Conservation (phyloP, 2,329 filamentous ascomycete species). For the Trichoderma harzianum region DNA sequence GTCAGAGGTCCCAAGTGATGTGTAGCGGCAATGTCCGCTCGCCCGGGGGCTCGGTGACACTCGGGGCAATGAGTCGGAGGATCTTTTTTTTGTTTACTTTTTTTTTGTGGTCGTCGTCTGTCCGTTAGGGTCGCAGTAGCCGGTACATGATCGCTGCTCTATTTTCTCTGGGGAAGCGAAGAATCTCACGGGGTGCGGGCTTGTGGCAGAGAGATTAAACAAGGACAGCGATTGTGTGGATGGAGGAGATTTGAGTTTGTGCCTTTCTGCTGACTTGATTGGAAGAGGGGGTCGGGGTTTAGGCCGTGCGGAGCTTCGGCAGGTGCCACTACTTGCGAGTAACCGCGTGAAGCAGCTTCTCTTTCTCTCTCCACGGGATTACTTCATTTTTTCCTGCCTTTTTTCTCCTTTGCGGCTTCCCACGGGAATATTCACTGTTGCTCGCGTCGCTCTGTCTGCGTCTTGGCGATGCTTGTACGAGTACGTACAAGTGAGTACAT, state of each 20-base stretch:
- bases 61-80: constrained; percentile 16
- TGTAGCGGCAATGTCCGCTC: constrained; percentile 4
- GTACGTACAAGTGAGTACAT: neutral
- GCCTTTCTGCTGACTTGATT: constrained; percentile 13
- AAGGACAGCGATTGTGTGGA: neutral
- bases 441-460: neutral
- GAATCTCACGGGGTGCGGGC: neutral
- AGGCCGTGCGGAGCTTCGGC: neutral
- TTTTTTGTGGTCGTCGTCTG: neutral
- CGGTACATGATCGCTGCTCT: constrained; percentile 4
- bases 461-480: neutral
- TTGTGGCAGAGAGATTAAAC: constrained; percentile 5
- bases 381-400: neutral
- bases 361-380: neutral
- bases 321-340: neutral
- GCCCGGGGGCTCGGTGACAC: constrained; percentile 15
- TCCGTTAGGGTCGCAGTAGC: neutral
- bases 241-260: neutral
- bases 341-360: neutral
- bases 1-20: neutral
- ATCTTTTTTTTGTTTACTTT: neutral
- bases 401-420: neutral
- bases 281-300: constrained; percentile 12
- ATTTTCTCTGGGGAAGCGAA: neutral
- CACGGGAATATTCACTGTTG: neutral